Conservation (phyloP, 768 basidiomycete genomes). For the Termitomyces sp. region DNA sequence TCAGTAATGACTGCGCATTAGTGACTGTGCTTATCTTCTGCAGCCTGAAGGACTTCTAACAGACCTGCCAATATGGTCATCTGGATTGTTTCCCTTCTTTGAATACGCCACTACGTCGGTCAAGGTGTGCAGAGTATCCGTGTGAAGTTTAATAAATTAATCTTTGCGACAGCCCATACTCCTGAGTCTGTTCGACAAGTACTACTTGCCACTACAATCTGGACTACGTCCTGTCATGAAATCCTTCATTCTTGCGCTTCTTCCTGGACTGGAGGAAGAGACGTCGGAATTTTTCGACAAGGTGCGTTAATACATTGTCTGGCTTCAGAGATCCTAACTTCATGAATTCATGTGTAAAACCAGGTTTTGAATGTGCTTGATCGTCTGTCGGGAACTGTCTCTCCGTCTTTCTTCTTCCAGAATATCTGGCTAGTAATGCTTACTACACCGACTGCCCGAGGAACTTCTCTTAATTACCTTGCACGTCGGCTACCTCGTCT, state of each 20-base stretch:
- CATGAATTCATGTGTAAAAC: neutral
- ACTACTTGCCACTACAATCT: slow-evolving; percentile 84
- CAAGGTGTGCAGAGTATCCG: slow-evolving; percentile 49
- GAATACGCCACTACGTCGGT: slow-evolving; percentile 99
- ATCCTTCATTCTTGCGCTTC: slow-evolving; percentile 86
- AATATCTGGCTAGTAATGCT: slow-evolving; percentile 94
- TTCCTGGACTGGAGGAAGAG: slow-evolving; percentile 97
- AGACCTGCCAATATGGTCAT: slow-evolving; percentile 91
- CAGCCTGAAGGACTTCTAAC: slow-evolving; percentile 83
- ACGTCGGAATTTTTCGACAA: slow-evolving; percentile 97
- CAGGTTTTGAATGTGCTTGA: slow-evolving; percentile 82
- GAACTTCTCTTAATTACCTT: slow-evolving; percentile 85
- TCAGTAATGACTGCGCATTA: neutral
- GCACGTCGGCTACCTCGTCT: slow-evolving; percentile 73
- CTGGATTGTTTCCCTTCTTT: slow-evolving; percentile 97
- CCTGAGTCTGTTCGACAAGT: slow-evolving; percentile 87
- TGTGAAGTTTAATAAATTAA: neutral
- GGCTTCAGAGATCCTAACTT: slow-evolving; percentile 2
- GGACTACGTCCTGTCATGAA: slow-evolving; percentile 88
- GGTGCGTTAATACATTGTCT: slow-evolving; percentile 31
- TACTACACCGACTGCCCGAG: slow-evolving; percentile 81
- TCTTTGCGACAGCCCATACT: slow-evolving; percentile 63
- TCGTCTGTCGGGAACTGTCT: slow-evolving; percentile 77
- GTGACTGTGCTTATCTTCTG: slow-evolving; percentile 5
- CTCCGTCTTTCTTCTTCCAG: slow-evolving; percentile 89